Evolutionary conservation across 2,329 filamentous ascomycete genomes (phyloP).

Genomic region (Cercospora berteroae): DNA sequence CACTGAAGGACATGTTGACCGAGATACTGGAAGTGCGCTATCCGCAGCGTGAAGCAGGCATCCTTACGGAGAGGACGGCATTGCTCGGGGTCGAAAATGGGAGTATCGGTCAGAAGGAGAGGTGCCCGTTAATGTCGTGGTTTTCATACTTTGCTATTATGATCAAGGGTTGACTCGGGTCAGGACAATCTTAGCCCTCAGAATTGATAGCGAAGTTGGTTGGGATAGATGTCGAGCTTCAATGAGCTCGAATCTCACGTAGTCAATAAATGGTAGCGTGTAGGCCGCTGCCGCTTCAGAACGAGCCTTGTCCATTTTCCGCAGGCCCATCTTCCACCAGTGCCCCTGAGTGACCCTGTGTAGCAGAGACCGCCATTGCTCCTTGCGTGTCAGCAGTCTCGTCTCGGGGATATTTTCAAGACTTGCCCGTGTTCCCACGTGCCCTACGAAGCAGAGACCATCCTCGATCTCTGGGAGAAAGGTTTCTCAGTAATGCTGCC

Average conservation of each 20-base stretch:
- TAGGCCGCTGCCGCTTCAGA: too few species aligned
- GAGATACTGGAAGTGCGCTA: slow-evolving; percentile 29
- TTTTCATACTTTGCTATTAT: background rate
- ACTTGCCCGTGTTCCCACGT: too few species aligned
- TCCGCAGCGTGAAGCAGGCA: slow-evolving; percentile 1
- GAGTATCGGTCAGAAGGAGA: background rate
- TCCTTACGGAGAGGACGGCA: background rate
- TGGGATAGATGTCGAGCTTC: background rate
- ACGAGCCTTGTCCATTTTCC: too few species aligned
- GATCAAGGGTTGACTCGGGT: background rate
- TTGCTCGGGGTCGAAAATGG: background rate
- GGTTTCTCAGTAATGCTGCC: too few species aligned
- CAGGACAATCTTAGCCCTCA: background rate
- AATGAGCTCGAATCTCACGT: background rate
- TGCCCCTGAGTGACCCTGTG: too few species aligned
- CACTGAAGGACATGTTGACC: slow-evolving; percentile 24
- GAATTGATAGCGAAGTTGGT: background rate
- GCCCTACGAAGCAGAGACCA: too few species aligned
- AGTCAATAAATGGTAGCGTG: background rate
- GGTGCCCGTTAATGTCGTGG: background rate
- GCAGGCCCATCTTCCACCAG: too few species aligned
- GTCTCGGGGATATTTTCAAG: too few species aligned
- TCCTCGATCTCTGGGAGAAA: too few species aligned
- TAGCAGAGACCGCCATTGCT: too few species aligned
- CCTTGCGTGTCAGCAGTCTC: too few species aligned